Percentiles rank a stretch among this genome's conserved stretches.
Conservation (phyloP, 75 land plant species). For the Gnetum montanum region DNA sequence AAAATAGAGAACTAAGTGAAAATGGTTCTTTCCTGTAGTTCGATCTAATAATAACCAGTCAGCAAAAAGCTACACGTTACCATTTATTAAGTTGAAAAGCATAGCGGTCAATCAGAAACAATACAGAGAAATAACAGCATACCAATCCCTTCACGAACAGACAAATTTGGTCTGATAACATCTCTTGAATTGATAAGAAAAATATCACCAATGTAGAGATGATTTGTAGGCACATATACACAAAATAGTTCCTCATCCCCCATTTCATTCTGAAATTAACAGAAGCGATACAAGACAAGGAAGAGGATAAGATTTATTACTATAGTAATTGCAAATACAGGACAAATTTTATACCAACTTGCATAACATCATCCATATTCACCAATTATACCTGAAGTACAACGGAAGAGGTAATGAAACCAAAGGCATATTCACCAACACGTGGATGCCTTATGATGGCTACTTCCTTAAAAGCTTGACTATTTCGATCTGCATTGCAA, state of each 20-base stretch:
- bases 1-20: not conserved
- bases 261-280: conserved; percentile 17
- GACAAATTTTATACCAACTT: not conserved
- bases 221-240: conserved; percentile 43
- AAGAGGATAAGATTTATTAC: not conserved
- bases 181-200: conserved; percentile 28
- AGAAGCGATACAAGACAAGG: no score
- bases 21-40: not conserved
- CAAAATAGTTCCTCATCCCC: conserved; percentile 39
- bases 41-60: not conserved
- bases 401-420: conserved; percentile 69
- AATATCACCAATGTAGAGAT: conserved; percentile 46
- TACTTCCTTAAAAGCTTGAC: conserved; percentile 79
- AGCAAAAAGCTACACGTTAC: not conserved
- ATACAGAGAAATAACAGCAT: not conserved
- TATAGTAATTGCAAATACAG: not conserved
- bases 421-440: conserved; percentile 64
- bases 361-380: not conserved
- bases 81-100: no score
- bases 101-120: not conserved
- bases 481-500: conserved; percentile 45
- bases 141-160: conserved; percentile 53
- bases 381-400: conserved; percentile 40
- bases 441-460: conserved; percentile 80
- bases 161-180: conserved; percentile 34